phyloP scores from a whole-genome alignment of 352 stramenopile genomes.

The Phytophthora citrophthora region DNA sequence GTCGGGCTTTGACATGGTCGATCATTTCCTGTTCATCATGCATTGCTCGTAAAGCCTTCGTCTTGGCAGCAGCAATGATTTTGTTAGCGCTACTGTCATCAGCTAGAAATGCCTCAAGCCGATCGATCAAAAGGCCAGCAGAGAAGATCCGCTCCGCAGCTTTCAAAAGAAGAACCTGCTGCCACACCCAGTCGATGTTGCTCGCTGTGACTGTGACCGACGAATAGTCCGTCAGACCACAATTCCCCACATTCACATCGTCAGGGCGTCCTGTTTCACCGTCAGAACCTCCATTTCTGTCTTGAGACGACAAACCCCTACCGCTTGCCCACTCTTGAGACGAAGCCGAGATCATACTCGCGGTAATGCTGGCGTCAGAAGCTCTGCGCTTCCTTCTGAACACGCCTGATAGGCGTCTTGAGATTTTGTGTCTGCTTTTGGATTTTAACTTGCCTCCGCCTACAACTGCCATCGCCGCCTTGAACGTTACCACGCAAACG shows the following conservation, averaged over 20 bases:
- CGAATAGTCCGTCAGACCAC: slow-evolving; percentile 63
- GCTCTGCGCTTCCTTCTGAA: slow-evolving; percentile 43
- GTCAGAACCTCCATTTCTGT: slow-evolving; percentile 10
- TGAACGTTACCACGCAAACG: slow-evolving; percentile 60
- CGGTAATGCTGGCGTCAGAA: slow-evolving; percentile 28
- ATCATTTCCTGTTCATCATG: slow-evolving; percentile 56
- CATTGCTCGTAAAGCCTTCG: slow-evolving; percentile 51
- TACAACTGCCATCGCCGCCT: slow-evolving; percentile 50
- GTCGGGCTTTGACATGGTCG: slow-evolving; percentile 60
- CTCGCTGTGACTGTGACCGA: slow-evolving; percentile 44
- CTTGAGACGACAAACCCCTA: slow-evolving; percentile 13
- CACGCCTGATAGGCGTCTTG: slow-evolving; percentile 52
- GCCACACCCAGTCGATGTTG: slow-evolving; percentile 79
- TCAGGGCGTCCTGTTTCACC: neutral
- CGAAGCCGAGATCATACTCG: slow-evolving; percentile 28
- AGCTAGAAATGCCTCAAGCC: slow-evolving; percentile 66
- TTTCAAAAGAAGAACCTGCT: slow-evolving; percentile 74
- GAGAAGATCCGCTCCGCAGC: slow-evolving; percentile 79
- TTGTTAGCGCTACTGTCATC: slow-evolving; percentile 24
- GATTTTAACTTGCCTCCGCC: slow-evolving; percentile 26
- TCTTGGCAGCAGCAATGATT: slow-evolving; percentile 31
- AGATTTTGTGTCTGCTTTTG: slow-evolving; percentile 37
- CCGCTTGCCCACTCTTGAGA: slow-evolving; percentile 26
- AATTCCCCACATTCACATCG: neutral
- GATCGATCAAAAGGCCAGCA: slow-evolving; percentile 64